These are phyloP conservation scores for Citrus medica DNA, from an alignment of 345 rosid genomes.

Conservation along the genomic window DNA sequence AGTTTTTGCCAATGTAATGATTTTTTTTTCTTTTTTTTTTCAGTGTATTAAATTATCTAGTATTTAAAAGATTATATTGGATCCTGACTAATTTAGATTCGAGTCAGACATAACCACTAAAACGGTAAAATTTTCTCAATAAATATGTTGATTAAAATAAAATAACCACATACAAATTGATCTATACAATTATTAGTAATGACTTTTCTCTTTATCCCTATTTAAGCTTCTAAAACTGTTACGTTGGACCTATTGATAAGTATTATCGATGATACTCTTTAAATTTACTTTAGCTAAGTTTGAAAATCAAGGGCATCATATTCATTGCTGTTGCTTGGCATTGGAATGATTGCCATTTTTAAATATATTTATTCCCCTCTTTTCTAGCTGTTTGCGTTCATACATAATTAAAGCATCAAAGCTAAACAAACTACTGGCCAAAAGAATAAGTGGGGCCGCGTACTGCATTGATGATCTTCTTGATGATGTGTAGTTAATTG, in stretches of 20 bases:
- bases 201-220: slow-evolving; percentile 3
- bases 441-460: too few relatives aligned
- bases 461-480: too few relatives aligned
- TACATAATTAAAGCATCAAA: too few relatives aligned
- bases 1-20: slow-evolving; percentile 21
- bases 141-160: too few relatives aligned
- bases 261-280: not conserved
- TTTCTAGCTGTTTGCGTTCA: too few relatives aligned
- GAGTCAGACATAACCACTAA: rapidly evolving
- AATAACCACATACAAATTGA: rapidly evolving
- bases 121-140: rapidly evolving
- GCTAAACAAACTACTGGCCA: too few relatives aligned
- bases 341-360: not conserved
- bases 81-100: too few relatives aligned
- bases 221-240: not conserved
- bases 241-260: not conserved
- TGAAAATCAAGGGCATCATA: not conserved
- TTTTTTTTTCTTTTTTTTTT: not conserved
- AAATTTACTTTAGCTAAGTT: not conserved
- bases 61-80: too few relatives aligned
- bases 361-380: too few relatives aligned
- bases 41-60: rapidly evolving
- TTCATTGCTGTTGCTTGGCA: not conserved
- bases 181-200: not conserved
- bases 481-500: too few relatives aligned